phyloP scores from a whole-genome alignment of 1,139 yeast genomes.

The Pichia sp. region DNA sequence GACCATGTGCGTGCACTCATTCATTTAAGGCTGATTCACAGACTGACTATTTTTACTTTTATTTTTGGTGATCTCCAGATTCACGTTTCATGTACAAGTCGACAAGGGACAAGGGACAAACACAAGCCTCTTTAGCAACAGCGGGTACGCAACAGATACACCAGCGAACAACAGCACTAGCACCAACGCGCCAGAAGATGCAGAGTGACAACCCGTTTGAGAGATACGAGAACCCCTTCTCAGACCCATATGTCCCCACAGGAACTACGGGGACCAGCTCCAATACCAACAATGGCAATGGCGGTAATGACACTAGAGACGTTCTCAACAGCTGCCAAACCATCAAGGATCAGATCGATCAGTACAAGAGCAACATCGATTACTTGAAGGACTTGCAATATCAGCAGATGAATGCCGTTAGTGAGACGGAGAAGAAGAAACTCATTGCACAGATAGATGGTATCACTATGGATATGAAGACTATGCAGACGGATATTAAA shows the following conservation, averaged over 20 bases:
- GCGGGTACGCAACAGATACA: no score
- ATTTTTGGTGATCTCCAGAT: no score
- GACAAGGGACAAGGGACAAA: no score
- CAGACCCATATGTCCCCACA: constrained; percentile 11
- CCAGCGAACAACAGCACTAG: no score
- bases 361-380: constrained; percentile 5
- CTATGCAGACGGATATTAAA: constrained; percentile 12
- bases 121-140: no score
- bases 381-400: constrained; percentile 7
- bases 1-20: no score
- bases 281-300: neutral
- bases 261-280: neutral
- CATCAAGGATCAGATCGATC: constrained; percentile 9
- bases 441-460: constrained; percentile 5
- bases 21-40: no score
- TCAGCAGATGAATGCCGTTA: constrained; percentile 6
- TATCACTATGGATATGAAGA: constrained; percentile 8
- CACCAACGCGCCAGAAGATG: no score
- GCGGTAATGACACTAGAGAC: neutral
- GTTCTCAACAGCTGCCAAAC: constrained; percentile 5
- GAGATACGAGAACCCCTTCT: constrained; percentile 10
- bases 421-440: constrained; percentile 9
- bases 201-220: constrained; percentile 9
- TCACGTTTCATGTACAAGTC: no score
- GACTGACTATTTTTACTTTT: no score